These are phyloP conservation scores for Russula griseocarnosa DNA, from an alignment of 768 basidiomycete genomes.

Conservation along the genomic window DNA sequence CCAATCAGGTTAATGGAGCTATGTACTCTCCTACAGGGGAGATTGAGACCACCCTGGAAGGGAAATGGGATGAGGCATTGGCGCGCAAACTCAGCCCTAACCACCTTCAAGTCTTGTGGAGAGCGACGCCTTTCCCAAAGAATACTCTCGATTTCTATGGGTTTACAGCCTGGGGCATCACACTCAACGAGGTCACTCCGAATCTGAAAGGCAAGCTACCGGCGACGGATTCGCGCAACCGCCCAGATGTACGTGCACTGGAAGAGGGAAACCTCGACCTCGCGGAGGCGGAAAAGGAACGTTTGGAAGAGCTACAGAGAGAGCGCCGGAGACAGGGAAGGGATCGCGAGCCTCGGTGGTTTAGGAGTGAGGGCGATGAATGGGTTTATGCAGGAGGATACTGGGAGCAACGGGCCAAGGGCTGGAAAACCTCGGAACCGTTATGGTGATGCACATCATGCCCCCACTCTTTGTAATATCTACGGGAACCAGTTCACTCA, in stretches of 20 bases:
- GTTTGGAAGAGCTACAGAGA: slow-evolving; percentile 73
- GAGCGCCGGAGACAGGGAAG: slow-evolving; percentile 58
- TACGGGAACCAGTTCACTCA: neutral
- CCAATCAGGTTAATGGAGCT: slow-evolving; percentile 65
- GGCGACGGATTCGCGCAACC: slow-evolving; percentile 74
- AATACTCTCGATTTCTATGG: slow-evolving; percentile 72
- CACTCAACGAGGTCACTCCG: slow-evolving; percentile 73
- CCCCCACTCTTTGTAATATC: neutral
- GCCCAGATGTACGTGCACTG: slow-evolving; percentile 78
- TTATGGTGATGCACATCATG: slow-evolving; percentile 54
- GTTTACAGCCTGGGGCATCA: slow-evolving; percentile 75
- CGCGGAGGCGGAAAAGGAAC: slow-evolving; percentile 69
- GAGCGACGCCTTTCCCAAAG: slow-evolving; percentile 67
- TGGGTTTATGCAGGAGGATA: slow-evolving; percentile 79
- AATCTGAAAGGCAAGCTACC: slow-evolving; percentile 63
- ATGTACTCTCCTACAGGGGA: slow-evolving; percentile 54
- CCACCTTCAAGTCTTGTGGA: slow-evolving; percentile 75
- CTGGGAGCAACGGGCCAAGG: slow-evolving; percentile 68
- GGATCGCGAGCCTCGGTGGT: slow-evolving; percentile 70
- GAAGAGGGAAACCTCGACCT: slow-evolving; percentile 69
- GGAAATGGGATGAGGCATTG: slow-evolving; percentile 85
- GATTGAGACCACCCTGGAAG: slow-evolving; percentile 63
- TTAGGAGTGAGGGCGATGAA: slow-evolving; percentile 61
- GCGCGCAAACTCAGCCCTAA: slow-evolving; percentile 63
- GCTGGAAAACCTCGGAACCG: slow-evolving; percentile 57